Percentiles rank a stretch among this genome's conserved stretches.
Evolutionary conservation across 176 grass and related monocot species (phyloP).

Genomic region (Aechmea fasciata): DNA sequence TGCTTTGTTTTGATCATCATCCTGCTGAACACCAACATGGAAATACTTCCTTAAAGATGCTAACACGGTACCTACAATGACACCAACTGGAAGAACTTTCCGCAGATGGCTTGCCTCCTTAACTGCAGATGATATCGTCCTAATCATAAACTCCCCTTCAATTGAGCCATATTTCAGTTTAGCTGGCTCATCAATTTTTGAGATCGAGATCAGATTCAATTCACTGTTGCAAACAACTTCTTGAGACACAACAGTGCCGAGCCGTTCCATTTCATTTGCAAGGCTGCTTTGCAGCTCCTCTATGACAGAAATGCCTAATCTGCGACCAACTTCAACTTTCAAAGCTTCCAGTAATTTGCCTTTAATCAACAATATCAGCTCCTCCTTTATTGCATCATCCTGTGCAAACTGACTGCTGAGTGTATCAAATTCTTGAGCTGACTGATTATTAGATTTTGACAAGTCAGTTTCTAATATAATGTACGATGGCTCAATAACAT

Average conservation of each 20-base stretch:
- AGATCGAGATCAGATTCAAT: slow-evolving; percentile 34
- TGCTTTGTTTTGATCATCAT: slow-evolving; percentile 37
- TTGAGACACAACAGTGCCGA: slow-evolving; percentile 44
- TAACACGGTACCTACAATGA: slow-evolving; percentile 67
- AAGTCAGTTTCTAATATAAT: slow-evolving; percentile 32
- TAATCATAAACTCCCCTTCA: slow-evolving; percentile 39
- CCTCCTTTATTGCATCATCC: slow-evolving; percentile 39
- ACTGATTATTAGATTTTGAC: slow-evolving; percentile 4
- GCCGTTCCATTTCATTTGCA: slow-evolving; percentile 47
- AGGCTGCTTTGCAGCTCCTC: slow-evolving; percentile 38
- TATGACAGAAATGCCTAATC: slow-evolving; percentile 43
- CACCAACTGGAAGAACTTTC: slow-evolving; percentile 72
- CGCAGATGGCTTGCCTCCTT: slow-evolving; percentile 46
- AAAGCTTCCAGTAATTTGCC: slow-evolving; percentile 47
- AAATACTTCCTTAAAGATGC: slow-evolving; percentile 82
- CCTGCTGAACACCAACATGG: slow-evolving; percentile 31
- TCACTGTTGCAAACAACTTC: slow-evolving; percentile 46
- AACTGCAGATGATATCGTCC: slow-evolving; percentile 62
- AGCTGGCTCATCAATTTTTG: slow-evolving; percentile 33
- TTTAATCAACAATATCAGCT: slow-evolving; percentile 37
- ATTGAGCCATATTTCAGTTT: slow-evolving; percentile 43
- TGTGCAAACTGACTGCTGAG: slow-evolving; percentile 17
- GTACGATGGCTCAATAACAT: slow-evolving; percentile 43
- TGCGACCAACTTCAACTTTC: slow-evolving; percentile 77
- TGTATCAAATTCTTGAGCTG: slow-evolving; percentile 23